Conservation (phyloP, 441 rosid genomes). For the Populus hybrid region DNA sequence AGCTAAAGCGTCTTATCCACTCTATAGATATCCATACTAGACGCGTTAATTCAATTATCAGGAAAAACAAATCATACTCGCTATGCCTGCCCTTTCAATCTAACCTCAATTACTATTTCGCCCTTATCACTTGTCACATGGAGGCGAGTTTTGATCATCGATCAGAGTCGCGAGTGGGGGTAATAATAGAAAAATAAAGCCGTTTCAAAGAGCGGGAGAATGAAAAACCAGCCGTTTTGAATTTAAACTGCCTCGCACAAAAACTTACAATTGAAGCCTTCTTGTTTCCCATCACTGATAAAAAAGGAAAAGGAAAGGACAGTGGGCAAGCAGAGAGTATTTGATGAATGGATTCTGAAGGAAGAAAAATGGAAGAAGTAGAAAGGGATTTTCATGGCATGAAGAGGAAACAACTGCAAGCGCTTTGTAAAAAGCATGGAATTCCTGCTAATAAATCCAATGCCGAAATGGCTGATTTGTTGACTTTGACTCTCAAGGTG, state of each 20-base stretch:
- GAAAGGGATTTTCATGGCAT: constrained; percentile 44
- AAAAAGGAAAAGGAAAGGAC: not conserved
- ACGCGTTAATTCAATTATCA: not conserved
- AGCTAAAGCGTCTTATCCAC: not conserved
- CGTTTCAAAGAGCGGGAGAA: constrained; percentile 13
- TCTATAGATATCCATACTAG: not conserved
- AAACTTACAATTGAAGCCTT: too few species aligned
- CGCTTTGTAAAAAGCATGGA: constrained; percentile 56
- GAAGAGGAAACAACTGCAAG: constrained; percentile 59
- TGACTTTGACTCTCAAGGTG: constrained; percentile 43
- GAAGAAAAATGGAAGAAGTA: not conserved
- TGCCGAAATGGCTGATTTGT: constrained; percentile 46
- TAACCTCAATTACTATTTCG: not conserved
- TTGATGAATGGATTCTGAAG: not conserved
- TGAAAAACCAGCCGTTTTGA: not conserved
- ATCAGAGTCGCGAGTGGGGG: not conserved
- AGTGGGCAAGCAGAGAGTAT: not conserved
- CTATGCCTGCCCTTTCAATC: not conserved
- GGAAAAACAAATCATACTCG: not conserved
- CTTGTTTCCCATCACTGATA: not conserved
- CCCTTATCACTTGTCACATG: not conserved
- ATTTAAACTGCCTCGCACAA: not conserved
- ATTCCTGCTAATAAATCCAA: constrained; percentile 56
- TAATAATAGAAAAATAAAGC: not conserved
- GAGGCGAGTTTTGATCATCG: not conserved